Evolutionary conservation across 148 eudicot genomes (phyloP), one percentile per base, ranked within the genome.

Genomic region (Rhododendron henanense): DNA sequence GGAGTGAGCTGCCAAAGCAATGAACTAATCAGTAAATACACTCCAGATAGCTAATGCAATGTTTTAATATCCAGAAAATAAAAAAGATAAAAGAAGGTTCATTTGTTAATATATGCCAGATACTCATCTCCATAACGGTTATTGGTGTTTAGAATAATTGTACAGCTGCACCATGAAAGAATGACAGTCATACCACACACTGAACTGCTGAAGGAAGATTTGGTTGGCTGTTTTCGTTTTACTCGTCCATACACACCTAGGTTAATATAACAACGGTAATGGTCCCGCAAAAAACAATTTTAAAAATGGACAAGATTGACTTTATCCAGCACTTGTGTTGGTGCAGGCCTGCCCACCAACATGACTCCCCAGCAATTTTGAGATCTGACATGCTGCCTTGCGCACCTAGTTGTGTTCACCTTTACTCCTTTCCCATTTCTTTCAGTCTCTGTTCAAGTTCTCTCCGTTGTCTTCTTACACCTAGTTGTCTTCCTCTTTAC

Each of bases 1-100:
- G 95, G 97, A 47, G 95, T 93, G 89, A 89, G 97, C 97, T 94
- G 97, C 91, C 80, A 87, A 85, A 47, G 81, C 25, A 73, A 71
- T 67, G 53, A 86, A 79, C 48, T 39, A 63, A 84, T 88, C 47
- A 90, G 84, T 76, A 59, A 6, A 41, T 35, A 55, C 19, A 87
- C 31, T 41, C 13, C 69, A 86, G 48, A 71, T 33, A 21, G 51
- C 65, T 51, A n/a, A 33, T 37, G 65, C 76, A 23, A 55, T 85
- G 15, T 25, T 23, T 41, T 57, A 16, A 55, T 85, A 4, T 35
- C 57, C 73, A 11, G 18, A 83, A 51, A 9, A 8, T 14, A 5
- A 59, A 50, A 15, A 48, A 1, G 74, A 53, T 21, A 39, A 79
- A 81, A 75, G 37, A 78, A 78, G 41, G 65, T 39, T 59, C 21